Evolutionary conservation across 345 rosid species (phyloP), one percentile per base, ranked within the genome.

Genomic region (Acer campestre): DNA sequence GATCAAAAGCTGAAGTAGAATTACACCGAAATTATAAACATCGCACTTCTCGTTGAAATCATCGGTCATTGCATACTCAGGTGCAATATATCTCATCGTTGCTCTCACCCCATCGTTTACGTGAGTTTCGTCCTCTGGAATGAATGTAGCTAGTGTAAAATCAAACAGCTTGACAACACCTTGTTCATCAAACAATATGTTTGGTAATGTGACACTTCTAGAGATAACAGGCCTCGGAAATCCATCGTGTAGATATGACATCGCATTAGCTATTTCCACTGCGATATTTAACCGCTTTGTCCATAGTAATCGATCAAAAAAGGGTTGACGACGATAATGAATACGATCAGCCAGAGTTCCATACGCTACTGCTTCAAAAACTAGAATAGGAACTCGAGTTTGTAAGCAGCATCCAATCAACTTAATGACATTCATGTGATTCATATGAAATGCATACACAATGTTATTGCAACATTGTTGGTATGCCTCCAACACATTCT

Each of bases 11-110:
- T 68, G 58, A 2, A 78, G 25, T 11, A 82, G 49, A 11, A 73
- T 4, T 20, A 42, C 35, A 20, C 84, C 85, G 5, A 82, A 75
- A 7, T 16, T 11, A 66, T 63, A 82, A 80, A 77, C 88, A 73
- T 82, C 84, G 14, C 0, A 13, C 73, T 70, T 85, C 77, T 85
- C 88, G 29, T 59, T 76, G 53, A 62, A 29, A 11, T 20, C 14
- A 62, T 70, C 79, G 1, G 68, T 73, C 3, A 0, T 3, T 0
- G 55, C 1, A 14, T 13, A 70, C 14, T 76, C 82, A 5, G 82
- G 84, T 7, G 81, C 79, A 7, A 55, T 0, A 40, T 7, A n/a
- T 51, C 75, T 67, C 0, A 1, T 0, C 18, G 70, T 66, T 12
- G 77, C 84, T 22, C 6, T 18, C 44, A 27, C 3, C 10, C 3